Base-by-base conservation (phyloP, 495 filamentous ascomycete genomes). In the Monascus purpureus region DNA sequence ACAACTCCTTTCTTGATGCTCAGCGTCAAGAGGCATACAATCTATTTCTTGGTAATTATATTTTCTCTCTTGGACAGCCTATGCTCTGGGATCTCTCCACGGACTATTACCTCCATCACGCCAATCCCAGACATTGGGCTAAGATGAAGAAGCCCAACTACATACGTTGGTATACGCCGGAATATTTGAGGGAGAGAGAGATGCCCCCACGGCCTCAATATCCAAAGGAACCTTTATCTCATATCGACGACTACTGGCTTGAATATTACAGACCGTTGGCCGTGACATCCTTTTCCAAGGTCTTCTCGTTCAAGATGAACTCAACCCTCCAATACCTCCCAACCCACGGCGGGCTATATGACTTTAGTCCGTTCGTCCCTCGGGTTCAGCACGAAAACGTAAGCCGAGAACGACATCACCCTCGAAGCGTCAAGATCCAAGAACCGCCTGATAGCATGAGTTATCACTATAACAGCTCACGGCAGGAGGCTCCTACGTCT, bases 21-120 rank as follows among this genome's bases (percentile, higher is more conserved):
- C 90, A 96, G 48, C 74, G 90, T 25, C 90, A 97, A 57, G 90
- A 97, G 49, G 90, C 92, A 0, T 96, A 96, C 51, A 97, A 97
- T 38, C 72, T 97, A 13, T 97, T 97, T 44, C 74, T 97, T 9
- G 90, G 90, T 5, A 95, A 96, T 46, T 97, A 96, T 55, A 90
- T 83, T 27, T 96, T 80, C 45, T 59, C 72, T 8, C 81, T 90
- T 45, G 90, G 86, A 1, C 78, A 92, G 38, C 92, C 90, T 1
- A 92, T 95, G 85, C 70, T 97, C 3, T 97, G 90, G 90, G 90
- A 97, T 50, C 70, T 97, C 1, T 67, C 82, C 1, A 94, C 84
- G 1, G 90, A 97, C 47, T 94, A 96, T 58, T 96, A 97, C 45
- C 73, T 97, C 3, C 90, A 97, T 46, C 90, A 97, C 43, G 71